These are phyloP conservation scores for Mikania micrantha DNA, from an alignment of 129 eudicot species.

Conservation along the genomic window DNA sequence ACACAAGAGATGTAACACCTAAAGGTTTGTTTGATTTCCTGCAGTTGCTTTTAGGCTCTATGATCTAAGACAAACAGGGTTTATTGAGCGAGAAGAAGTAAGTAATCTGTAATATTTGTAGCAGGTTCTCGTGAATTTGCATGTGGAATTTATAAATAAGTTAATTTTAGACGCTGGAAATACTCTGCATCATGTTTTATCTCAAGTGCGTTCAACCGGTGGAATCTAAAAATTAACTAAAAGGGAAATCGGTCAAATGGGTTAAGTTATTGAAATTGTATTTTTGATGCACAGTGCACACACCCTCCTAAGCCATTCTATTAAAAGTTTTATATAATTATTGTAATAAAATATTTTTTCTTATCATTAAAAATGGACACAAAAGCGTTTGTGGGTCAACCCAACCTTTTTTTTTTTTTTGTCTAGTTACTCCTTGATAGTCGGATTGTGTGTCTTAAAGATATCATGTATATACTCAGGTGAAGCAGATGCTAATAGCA, in stretches of 20 bases:
- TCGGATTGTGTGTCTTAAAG: neutral
- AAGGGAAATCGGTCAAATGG: too few relatives aligned
- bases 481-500: conserved; percentile 89
- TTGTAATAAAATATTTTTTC: too few relatives aligned
- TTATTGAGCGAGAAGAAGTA: conserved; percentile 94
- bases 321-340: too few relatives aligned
- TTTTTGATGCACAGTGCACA: too few relatives aligned
- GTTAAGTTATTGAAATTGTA: too few relatives aligned
- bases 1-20: neutral
- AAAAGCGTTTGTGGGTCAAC: neutral
- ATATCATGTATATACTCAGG: conserved; percentile 33
- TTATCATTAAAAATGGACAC: neutral
- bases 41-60: conserved; percentile 95
- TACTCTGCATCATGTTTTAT: too few relatives aligned
- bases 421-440: neutral
- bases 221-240: too few relatives aligned
- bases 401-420: too few relatives aligned
- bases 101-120: conserved; percentile 28
- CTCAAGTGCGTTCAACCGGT: too few relatives aligned
- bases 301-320: too few relatives aligned
- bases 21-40: neutral
- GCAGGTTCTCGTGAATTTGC: neutral
- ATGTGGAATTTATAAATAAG: too few relatives aligned
- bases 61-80: conserved; percentile 84
- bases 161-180: too few relatives aligned